These are phyloP conservation scores for Plasmodium knowlesi DNA, from an alignment of 169 alveolate genomes.

Conservation along the genomic window DNA sequence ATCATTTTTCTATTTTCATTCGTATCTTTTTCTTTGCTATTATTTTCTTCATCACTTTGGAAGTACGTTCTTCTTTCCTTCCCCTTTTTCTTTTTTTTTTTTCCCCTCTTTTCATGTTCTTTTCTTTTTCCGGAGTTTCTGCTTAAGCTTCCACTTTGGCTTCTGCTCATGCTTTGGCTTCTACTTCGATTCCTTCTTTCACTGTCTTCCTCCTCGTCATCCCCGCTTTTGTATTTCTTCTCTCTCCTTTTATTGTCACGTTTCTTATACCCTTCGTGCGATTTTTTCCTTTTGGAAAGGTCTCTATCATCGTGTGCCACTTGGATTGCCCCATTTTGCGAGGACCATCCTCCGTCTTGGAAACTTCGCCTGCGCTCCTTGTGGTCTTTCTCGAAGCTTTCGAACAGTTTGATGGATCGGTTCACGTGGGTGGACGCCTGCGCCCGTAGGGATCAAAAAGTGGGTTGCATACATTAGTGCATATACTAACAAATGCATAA, in stretches of 20 bases:
- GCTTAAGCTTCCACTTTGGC: constrained; percentile 3
- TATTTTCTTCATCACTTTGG: constrained; percentile 21
- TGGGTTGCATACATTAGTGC: neutral
- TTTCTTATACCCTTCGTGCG: constrained; percentile 19
- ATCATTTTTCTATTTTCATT: constrained; percentile 13
- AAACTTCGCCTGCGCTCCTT: neutral
- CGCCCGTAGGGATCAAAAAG: neutral
- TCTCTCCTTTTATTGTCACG: neutral
- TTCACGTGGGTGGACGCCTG: constrained; percentile 64
- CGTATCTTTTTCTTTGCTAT: constrained; percentile 7
- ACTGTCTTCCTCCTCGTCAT: constrained; percentile 28
- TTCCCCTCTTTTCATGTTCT: constrained; percentile 15
- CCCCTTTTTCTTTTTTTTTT: constrained; percentile 18
- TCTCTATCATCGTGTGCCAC: neutral
- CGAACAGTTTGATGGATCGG: constrained; percentile 22
- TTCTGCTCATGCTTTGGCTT: constrained; percentile 1
- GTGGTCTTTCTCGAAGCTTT: constrained; percentile 21
- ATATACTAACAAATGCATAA: neutral
- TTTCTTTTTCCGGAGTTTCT: constrained; percentile 26
- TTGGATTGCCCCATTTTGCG: neutral
- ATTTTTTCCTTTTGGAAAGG: constrained; percentile 9
- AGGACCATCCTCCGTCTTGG: neutral
- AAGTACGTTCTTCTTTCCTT: constrained; percentile 8
- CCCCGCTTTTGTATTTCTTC: constrained; percentile 15
- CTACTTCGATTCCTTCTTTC: neutral